Percentiles rank a stretch among this genome's conserved stretches.
phyloP scores from a whole-genome alignment of 768 basidiomycete genomes.

The Auricularia sp. region DNA sequence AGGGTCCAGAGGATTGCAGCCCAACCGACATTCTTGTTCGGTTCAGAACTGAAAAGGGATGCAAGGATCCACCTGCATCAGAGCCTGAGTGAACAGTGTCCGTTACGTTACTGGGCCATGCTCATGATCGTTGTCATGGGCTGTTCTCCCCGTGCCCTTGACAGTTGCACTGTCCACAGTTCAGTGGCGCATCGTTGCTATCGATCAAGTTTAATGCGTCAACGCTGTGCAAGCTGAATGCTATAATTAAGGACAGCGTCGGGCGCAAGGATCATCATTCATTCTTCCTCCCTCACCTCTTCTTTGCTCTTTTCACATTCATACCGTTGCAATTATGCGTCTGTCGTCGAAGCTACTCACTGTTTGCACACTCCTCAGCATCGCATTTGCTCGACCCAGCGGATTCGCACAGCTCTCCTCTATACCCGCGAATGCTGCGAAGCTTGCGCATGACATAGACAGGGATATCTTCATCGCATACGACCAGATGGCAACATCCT shows the following conservation, averaged over 20 bases:
- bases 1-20: too few species aligned
- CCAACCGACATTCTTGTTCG: too few species aligned
- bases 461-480: neutral
- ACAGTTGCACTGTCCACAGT: neutral
- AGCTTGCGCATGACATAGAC: neutral
- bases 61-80: too few species aligned
- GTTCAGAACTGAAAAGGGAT: too few species aligned
- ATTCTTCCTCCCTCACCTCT: neutral
- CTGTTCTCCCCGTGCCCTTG: neutral
- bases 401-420: neutral
- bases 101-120: too few species aligned
- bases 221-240: neutral
- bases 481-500: neutral
- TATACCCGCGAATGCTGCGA: neutral
- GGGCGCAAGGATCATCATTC: neutral
- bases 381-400: neutral
- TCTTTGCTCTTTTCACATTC: neutral
- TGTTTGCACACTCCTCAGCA: neutral
- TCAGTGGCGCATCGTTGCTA: neutral
- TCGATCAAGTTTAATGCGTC: neutral
- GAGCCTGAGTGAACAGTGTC: too few species aligned
- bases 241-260: neutral
- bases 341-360: neutral
- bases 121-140: neutral
- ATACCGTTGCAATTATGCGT: neutral